Conservation (phyloP, 1,284 basidiomycete species). For the Apiotrichum gracile region DNA sequence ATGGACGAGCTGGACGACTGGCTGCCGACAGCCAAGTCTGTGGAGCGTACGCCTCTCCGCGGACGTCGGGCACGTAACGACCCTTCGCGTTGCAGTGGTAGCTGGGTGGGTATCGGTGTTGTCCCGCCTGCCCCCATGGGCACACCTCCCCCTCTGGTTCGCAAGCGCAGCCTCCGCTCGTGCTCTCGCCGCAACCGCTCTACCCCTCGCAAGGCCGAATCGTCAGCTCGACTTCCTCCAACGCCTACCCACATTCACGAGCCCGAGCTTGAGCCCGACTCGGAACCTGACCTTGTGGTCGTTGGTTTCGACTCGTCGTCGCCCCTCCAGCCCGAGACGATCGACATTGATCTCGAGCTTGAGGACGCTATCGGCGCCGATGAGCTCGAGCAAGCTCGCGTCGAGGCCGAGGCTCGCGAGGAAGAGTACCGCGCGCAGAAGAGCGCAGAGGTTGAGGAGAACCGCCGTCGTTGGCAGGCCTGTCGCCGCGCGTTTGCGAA, state of each 20-base stretch:
- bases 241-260: constrained; percentile 5
- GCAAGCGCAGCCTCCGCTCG: constrained; percentile 15
- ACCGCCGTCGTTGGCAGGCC: constrained; percentile 28
- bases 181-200: constrained; percentile 9
- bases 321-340: not conserved
- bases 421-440: constrained; percentile 28
- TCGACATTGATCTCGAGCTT: constrained; percentile 13
- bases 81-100: constrained; percentile 16
- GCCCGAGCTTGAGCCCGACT: constrained; percentile 4
- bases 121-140: constrained; percentile 5
- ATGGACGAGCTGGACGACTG: constrained; percentile 43
- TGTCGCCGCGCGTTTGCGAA: constrained; percentile 26
- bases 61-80: constrained; percentile 12
- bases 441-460: constrained; percentile 31
- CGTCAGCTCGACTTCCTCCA: constrained; percentile 1
- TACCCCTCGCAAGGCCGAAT: constrained; percentile 9
- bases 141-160: constrained; percentile 10
- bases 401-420: constrained; percentile 35
- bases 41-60: constrained; percentile 25
- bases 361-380: constrained; percentile 34
- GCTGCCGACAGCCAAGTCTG: constrained; percentile 21
- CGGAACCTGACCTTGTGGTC: constrained; percentile 1
- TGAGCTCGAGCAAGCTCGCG: constrained; percentile 34
- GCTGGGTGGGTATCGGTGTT: constrained; percentile 41
- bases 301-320: not conserved